Base-by-base conservation (phyloP, 495 filamentous ascomycete genomes). In the Amphirosellinia nigrospora region DNA sequence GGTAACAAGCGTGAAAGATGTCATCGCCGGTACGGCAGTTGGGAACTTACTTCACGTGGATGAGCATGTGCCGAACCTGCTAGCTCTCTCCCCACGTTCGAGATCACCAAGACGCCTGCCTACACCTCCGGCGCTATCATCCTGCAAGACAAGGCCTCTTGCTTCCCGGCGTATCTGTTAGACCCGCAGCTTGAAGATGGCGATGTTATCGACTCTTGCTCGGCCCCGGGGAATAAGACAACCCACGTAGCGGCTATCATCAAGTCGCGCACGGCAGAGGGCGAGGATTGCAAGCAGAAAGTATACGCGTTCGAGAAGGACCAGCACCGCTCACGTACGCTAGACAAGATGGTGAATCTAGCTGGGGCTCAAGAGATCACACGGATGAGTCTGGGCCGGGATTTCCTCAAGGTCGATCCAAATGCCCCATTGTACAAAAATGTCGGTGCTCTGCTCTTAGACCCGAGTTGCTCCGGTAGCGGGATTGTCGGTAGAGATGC, bases 141-240 rank as follows among this genome's bases (percentile, higher is more conserved):
- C 48, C 76, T 99, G 45, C 96, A 99, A 79, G 96, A 99, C 77
- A 98, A 97, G 76, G 96, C 96, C 1, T 97, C 93, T 0, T 99
- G 96, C 73, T 97, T 99, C 72, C 95, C 96, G 5, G 96, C 94
- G 0, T 92, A 93, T 75, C 82, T 99, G 0, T 81, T 98, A 0
- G 88, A 94, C 63, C 86, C 89, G 5, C 74, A 75, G 1, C 71
- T 83, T 4, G 82, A 84, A 60, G 84, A 89, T 66, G 93, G 92
- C 2, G 89, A 95, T 70, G 81, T 97, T 23, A 84, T 98, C 5
- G 96, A 99, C 80, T 92, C 93, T 0, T 97, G 94, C 76, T 91
- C 96, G 0, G 96, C 96, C 8, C 96, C 96, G 8, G 96, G 96
- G 10, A 99, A 99, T 75, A 99, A 99, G 79, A 98, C 96, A 1